These are phyloP conservation scores for Abortiporus biennis DNA, from an alignment of 1,284 basidiomycete species.

Conservation along the genomic window DNA sequence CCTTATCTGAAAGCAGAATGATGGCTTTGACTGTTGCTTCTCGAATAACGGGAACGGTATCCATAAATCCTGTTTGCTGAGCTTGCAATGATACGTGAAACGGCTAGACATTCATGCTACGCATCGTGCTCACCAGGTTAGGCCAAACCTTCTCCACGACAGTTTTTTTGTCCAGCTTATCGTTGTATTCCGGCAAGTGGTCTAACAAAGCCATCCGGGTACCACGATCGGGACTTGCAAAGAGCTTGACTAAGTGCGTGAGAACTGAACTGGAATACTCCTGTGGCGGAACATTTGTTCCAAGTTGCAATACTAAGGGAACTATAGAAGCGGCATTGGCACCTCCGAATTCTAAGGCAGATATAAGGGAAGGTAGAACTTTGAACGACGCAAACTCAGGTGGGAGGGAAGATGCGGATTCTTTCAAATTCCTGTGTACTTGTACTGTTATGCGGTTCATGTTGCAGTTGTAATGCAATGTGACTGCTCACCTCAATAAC, in stretches of 20 bases:
- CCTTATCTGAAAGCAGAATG: constrained; percentile 81
- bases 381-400: constrained; percentile 83
- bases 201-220: constrained; percentile 93
- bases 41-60: constrained; percentile 89
- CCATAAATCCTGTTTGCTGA: constrained; percentile 91
- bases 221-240: constrained; percentile 84
- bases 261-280: constrained; percentile 73
- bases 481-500: constrained; percentile 57
- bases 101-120: constrained; percentile 4
- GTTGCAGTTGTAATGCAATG: not conserved
- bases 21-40: constrained; percentile 93
- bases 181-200: constrained; percentile 77
- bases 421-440: constrained; percentile 62
- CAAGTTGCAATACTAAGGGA: constrained; percentile 78
- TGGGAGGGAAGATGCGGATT: constrained; percentile 77
- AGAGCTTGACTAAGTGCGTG: constrained; percentile 79
- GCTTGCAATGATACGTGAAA: constrained; percentile 5
- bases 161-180: constrained; percentile 81
- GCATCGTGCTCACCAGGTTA: constrained; percentile 57
- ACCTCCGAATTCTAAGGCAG: constrained; percentile 81
- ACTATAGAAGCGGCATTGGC: constrained; percentile 70
- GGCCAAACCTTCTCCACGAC: constrained; percentile 93
- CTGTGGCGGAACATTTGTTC: constrained; percentile 63
- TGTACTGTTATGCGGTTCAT: not conserved
- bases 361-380: constrained; percentile 83